Evolutionary conservation across 2,329 filamentous ascomycete genomes (phyloP), one percentile per base, ranked within the genome.

Genomic region (Aspergillus sp.): DNA sequence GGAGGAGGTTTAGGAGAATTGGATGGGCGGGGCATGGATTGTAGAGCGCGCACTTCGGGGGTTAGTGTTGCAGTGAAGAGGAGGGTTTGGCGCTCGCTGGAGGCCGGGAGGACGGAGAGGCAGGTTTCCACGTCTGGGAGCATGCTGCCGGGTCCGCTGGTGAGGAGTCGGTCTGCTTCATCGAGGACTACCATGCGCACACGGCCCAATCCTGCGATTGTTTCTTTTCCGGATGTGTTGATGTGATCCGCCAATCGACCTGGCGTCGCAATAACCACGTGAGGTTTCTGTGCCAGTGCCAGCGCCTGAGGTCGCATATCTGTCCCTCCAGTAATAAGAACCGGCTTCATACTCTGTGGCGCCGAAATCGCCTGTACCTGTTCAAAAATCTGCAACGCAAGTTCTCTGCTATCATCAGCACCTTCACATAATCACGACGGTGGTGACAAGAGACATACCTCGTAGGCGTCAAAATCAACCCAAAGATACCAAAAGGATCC

Each of bases 11-110:
- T 85, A 5, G 33, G 15, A 2, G n/a, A 35, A 45, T 82, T 82
- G 1, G 82, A 77, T 39, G 82, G 77, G 35, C 81, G 75, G 7
- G 88, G 84, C 72, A 88, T 81, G 49, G 86, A 80, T 68, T 95
- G 93, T 50, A 97, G 72, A 2, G 88, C 88, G 44, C 88, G 82
- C 3, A 98, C 90, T 72, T 97, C 91, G 2, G 88, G 83, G 0
- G 93, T 97, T 39, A 98, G 84, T 1, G 93, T 98, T 13, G 93
- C 93, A 7, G 93, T 98, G 72, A 98, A 98, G 2, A 98, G 80
- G 13, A 95, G 81, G 0, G 91, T 98, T 68, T 98, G 90, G n/a
- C 93, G 81, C 61, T 88, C 77, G 1, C 79, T 72, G 4, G 88
- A 80, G 0, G 87, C 83, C 0, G 93, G 93, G 0, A 98, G 78